phyloP scores from a whole-genome alignment of 768 basidiomycete species.

The Boletus patriciae region DNA sequence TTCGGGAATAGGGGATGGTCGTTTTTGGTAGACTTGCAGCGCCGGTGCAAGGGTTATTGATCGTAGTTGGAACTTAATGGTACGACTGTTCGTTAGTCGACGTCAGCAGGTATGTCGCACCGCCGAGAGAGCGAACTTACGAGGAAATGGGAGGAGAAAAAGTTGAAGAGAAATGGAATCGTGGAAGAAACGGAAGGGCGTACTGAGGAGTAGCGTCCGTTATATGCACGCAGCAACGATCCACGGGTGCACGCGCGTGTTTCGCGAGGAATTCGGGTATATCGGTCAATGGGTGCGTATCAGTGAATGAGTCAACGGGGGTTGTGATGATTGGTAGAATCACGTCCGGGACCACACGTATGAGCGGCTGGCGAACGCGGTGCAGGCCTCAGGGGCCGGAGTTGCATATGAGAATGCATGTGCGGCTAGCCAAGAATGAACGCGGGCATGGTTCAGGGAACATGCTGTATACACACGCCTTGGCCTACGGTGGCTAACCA shows the following conservation, averaged over 20 bases:
- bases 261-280: constrained; percentile 12
- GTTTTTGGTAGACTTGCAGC: constrained; percentile 2
- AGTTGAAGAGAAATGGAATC: constrained; percentile 4
- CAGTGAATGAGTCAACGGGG: constrained; percentile 6
- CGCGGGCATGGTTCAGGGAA: constrained; percentile 1
- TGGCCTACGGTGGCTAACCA: background rate
- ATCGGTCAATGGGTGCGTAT: constrained; percentile 14
- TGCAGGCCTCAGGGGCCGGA: constrained; percentile 13
- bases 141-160: background rate
- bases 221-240: constrained; percentile 24
- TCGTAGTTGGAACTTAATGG: background rate
- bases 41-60: constrained; percentile 6
- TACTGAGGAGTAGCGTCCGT: constrained; percentile 9
- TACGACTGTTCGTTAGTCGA: background rate
- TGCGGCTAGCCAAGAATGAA: constrained; percentile 18
- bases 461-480: constrained; percentile 17
- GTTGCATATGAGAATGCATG: constrained; percentile 15
- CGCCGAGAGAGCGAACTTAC: background rate
- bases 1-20: constrained; percentile 9
- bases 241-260: constrained; percentile 12
- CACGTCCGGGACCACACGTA: constrained; percentile 3
- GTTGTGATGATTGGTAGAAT: constrained; percentile 1
- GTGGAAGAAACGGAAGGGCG: constrained; percentile 13
- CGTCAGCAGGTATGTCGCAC: constrained; percentile 1
- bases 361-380: constrained; percentile 19